These are phyloP conservation scores for Saccharomycopsis babjevae DNA, from an alignment of 805 yeast species.

Conservation along the genomic window DNA sequence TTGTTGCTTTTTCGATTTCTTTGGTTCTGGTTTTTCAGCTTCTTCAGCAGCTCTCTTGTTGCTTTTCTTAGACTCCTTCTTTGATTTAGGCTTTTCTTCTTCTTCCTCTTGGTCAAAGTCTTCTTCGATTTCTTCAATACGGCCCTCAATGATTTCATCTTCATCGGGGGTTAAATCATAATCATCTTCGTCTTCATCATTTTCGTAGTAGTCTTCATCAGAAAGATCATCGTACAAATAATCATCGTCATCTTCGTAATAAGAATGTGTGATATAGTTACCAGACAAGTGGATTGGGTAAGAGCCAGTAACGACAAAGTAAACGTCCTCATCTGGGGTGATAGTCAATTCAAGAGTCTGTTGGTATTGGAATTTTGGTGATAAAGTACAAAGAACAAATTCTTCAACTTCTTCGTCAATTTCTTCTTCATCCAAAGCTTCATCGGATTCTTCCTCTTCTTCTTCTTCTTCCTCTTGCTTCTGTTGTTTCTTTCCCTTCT, in stretches of 20 bases:
- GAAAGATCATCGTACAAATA: constrained; percentile 35
- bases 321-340: constrained; percentile 87
- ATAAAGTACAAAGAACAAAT: constrained; percentile 77
- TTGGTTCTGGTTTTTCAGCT: constrained; percentile 28
- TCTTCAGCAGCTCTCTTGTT: constrained; percentile 24
- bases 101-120: constrained; percentile 51
- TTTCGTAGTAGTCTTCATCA: constrained; percentile 39
- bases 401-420: constrained; percentile 75
- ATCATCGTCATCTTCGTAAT: constrained; percentile 53
- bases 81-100: constrained; percentile 29
- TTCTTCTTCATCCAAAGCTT: constrained; percentile 42
- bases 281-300: constrained; percentile 89
- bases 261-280: constrained; percentile 94
- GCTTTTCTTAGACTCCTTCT: constrained; percentile 16
- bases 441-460: constrained; percentile 40
- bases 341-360: constrained; percentile 86
- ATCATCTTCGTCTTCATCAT: constrained; percentile 34
- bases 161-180: constrained; percentile 69
- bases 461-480: constrained; percentile 29
- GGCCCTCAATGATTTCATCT: constrained; percentile 58
- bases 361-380: constrained; percentile 78
- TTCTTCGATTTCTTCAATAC: constrained; percentile 60
- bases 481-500: not conserved
- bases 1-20: constrained; percentile 24
- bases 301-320: constrained; percentile 92